Conservation (phyloP, 225 moss, liverwort and hornwort genomes). For the Ulota crispa region DNA sequence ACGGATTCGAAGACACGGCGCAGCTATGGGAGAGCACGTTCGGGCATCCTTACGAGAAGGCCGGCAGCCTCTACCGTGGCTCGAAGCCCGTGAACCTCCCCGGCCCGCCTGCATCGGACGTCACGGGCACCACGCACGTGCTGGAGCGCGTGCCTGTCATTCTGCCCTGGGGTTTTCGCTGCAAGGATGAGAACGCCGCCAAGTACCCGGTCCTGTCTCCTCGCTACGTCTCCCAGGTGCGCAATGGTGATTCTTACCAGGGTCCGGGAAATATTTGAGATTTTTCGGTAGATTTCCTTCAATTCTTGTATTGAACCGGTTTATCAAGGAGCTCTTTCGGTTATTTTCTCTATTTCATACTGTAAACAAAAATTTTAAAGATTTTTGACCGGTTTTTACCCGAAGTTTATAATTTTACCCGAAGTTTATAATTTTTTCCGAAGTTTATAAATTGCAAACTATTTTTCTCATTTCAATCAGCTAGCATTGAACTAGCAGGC, state of each 20-base stretch:
- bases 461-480: too few species aligned
- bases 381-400: too few species aligned
- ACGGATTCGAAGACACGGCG: conserved; percentile 75
- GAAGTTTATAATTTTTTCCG: too few species aligned
- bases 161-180: conserved; percentile 66
- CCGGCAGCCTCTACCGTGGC: conserved; percentile 62
- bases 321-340: too few species aligned
- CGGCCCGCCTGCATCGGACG: conserved; percentile 53
- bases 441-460: too few species aligned
- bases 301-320: too few species aligned
- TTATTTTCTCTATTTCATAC: too few species aligned
- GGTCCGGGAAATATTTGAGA: too few species aligned
- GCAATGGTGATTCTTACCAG: background rate
- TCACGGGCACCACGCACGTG: conserved; percentile 49
- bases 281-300: too few species aligned
- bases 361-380: too few species aligned
- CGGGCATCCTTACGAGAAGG: conserved; percentile 75
- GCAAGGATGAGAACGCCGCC: conserved; percentile 47
- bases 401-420: too few species aligned
- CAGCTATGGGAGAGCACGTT: conserved; percentile 71
- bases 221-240: conserved; percentile 65
- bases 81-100: conserved; percentile 68
- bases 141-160: conserved; percentile 54
- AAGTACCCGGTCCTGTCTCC: conserved; percentile 52
- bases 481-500: too few species aligned